Evolutionary conservation across 2,329 filamentous ascomycete species (phyloP).

Genomic region (Penicillium capsulatum): DNA sequence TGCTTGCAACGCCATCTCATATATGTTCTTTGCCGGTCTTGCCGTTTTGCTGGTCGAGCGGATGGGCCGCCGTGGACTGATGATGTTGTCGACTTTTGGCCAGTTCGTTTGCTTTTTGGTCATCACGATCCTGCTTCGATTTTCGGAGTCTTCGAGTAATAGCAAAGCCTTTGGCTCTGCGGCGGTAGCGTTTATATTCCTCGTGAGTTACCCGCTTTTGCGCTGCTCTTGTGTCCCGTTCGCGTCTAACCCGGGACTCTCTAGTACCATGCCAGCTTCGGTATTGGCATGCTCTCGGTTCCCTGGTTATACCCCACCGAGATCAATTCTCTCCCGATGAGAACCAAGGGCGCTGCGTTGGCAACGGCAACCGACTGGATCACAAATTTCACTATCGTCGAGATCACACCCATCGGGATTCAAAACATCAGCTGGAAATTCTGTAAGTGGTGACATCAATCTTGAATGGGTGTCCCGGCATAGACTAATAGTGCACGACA

Average conservation of each 20-base stretch:
- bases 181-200: conserved; percentile 49
- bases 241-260: too few species aligned
- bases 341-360: conserved; percentile 47
- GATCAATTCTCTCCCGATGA: conserved; percentile 48
- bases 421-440: conserved; percentile 40
- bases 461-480: background rate
- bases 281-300: conserved; percentile 21
- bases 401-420: conserved; percentile 46
- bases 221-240: too few species aligned
- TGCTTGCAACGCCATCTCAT: conserved; percentile 46
- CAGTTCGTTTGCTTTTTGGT: conserved; percentile 49
- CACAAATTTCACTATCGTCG: conserved; percentile 34
- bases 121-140: conserved; percentile 43
- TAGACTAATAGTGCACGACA: conserved; percentile 2
- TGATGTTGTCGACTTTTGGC: conserved; percentile 48
- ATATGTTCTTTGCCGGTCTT: conserved; percentile 43
- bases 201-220: conserved; percentile 6
- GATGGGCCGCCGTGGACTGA: conserved; percentile 47
- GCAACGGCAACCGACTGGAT: conserved; percentile 49
- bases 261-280: conserved; percentile 11
- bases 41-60: conserved; percentile 47
- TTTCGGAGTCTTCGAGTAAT: conserved; percentile 12
- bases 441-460: conserved; percentile 16
- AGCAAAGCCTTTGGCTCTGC: conserved; percentile 43
- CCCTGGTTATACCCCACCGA: conserved; percentile 48